Evolutionary conservation across 257 asterid genomes (phyloP), one percentile per base, ranked within the genome.

Genomic region (Perilla frutescens): DNA sequence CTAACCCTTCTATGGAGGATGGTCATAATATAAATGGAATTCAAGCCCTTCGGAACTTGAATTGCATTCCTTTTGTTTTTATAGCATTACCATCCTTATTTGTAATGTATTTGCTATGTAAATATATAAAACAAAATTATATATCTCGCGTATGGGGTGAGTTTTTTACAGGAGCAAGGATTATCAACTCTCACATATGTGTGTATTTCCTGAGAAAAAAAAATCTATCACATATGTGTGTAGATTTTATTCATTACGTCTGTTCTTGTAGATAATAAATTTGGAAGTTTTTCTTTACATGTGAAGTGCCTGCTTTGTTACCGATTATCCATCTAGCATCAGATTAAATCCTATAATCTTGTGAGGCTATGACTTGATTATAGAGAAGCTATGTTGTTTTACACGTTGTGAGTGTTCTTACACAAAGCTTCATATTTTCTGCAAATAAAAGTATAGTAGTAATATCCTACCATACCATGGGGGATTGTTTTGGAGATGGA

Each of bases 121-220:
- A 97, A 84, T 91, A 94, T 73, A 83, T 90, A 71, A 82, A 87
- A 58, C 92, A 84, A 69, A 83, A 83, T 56, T 97, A 94, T 72
- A 94, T 91, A 76, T 91, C 99, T 79, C 91, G 76, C 49, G 97
- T 90, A 55, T 85, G 98, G 76, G 91, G 88, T 71, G 84, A 93
- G 90, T 94, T 94, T 80, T 94, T 86, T 60, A 80, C 90, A 66
- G 92, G 92, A 58, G 86, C 86, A 94, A 94, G 97, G 97, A 91
- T 59, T 65, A 36, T 76, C 37, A 41, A 26, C 54, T 70, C 51
- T 40, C 26, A 20, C 26, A 20, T 20, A 20, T 20, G 26, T 1
- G 26, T 20, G 26, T 20, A 20, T 20, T 20, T 20, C 26, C 26
- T 20, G 26, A 20, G 26, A 20, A 20, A 20, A 20, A 20, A 20